Conservation (phyloP, 208 protist species). For the Trichomonas gallinae region DNA sequence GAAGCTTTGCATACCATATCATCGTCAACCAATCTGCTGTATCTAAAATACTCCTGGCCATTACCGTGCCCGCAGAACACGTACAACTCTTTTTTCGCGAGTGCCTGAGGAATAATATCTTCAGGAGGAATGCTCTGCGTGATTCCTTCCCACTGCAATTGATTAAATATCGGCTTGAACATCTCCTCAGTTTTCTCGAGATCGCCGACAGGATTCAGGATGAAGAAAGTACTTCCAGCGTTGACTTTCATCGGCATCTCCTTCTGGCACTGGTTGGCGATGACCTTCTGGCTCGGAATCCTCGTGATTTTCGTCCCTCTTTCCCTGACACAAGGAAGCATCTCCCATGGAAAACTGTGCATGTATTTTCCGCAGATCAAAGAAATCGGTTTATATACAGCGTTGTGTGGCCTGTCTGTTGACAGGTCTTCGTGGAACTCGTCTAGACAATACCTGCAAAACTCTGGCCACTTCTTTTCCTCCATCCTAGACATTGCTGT, state of each 20-base stretch:
- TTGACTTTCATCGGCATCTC: not conserved
- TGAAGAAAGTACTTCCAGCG: not conserved
- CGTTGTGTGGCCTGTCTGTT: not conserved
- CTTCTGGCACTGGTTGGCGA: not conserved
- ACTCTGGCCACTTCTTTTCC: too few relatives aligned
- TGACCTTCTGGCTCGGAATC: not conserved
- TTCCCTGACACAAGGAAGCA: not conserved
- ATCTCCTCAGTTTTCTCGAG: not conserved
- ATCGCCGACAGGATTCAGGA: conserved; percentile 17
- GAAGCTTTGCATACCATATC: not conserved
- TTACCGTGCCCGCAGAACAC: not conserved
- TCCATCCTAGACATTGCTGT: not conserved
- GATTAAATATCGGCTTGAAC: not conserved
- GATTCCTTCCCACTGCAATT: not conserved
- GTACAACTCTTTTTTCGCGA: not conserved
- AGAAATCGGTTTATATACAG: not conserved
- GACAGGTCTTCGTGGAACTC: not conserved
- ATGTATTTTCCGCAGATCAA: not conserved
- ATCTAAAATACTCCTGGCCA: not conserved
- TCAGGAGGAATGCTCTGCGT: not conserved
- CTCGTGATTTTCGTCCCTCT: not conserved
- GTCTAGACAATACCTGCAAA: not conserved
- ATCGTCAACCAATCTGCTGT: not conserved
- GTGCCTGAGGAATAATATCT: not conserved
- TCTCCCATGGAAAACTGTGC: not conserved